Evolutionary conservation across 2,329 filamentous ascomycete species (phyloP), one percentile per base, ranked within the genome.

Genomic region (Penicillium concentricum): DNA sequence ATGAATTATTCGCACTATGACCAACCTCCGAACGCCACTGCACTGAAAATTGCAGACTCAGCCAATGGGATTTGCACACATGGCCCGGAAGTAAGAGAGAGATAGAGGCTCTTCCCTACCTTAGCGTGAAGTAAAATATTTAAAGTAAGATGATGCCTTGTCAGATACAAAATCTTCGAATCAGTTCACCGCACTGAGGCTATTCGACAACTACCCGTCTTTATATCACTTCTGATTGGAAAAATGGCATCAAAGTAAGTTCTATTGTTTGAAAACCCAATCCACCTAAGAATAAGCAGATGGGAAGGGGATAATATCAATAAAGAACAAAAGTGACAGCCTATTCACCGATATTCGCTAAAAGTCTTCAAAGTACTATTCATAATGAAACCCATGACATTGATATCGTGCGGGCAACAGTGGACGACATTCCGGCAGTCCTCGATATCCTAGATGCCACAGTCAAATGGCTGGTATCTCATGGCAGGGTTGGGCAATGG

Each of bases 391-490:
- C 15, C 15, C 22, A 45, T 28, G 28, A 48, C 30, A 50, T 58
- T 3, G n/a, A 41, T n/a, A 55, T 58, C 43, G 48, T 59, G 5
- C 41, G 53, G 3, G 58, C 26, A 49, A 58, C 55, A 51, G 54
- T 51, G 24, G 55, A 60, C 41, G 45, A n/a, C 28, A 30, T 34
- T 18, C 58, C 49, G 5, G 57, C 50, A 28, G 59, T 61, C 53
- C 53, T 60, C 49, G 18, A 54, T 28, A 38, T 61, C 35, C 53
- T 60, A 39, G 59, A 61, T 12, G 51, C 39, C 49, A 45, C 59
- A 46, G 53, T 60, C 38, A n/a, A 57, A 51, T 61, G 57, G 59
- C 54, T 61, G 2, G 59, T 49, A 34, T 60, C 59, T 26, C 49
- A 8, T 15, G 41, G 35, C 18, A 55, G 54, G 55, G 39, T n/a